Percentiles rank a stretch among this genome's conserved stretches.
Evolutionary conservation across 345 rosid genomes (phyloP).

Genomic region (Arabis alpina): DNA sequence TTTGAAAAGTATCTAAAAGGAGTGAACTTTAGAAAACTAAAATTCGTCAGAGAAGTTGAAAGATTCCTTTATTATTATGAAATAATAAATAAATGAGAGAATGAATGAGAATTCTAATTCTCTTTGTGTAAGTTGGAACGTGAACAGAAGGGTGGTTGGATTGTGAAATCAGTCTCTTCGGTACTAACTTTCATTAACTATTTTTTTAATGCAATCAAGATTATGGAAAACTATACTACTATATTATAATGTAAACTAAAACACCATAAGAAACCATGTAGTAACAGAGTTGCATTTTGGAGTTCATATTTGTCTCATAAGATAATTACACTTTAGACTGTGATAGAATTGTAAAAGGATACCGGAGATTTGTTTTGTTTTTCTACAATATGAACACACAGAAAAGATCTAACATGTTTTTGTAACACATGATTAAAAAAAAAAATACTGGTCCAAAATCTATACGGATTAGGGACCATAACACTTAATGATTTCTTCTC

Average conservation of each 20-base stretch:
- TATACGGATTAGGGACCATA: constrained; percentile 21
- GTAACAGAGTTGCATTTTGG: no score
- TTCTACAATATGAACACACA: not conserved
- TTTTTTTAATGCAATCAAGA: constrained; percentile 2
- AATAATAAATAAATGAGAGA: constrained; percentile 17
- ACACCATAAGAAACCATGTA: no score
- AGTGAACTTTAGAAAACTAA: constrained; percentile 27
- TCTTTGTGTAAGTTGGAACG: constrained; percentile 41
- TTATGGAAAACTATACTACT: not conserved
- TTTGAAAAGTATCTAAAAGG: no score
- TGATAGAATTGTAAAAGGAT: constrained; percentile 6
- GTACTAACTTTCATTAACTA: constrained; percentile 23
- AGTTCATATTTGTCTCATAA: no score
- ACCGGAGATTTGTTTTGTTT: not conserved
- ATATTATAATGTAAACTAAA: not conserved
- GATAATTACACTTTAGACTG: no score
- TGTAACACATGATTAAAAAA: not conserved
- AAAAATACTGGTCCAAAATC: not conserved
- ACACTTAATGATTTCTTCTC: not conserved
- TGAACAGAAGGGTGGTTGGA: constrained; percentile 42
- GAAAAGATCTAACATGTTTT: constrained; percentile 18
- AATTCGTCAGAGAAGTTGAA: constrained; percentile 30
- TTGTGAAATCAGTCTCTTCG: constrained; percentile 45
- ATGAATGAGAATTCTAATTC: constrained; percentile 33
- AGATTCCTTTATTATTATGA: constrained; percentile 19